These are phyloP conservation scores for Ceratobasidium papillatum DNA, from an alignment of 1,284 basidiomycete species.

Conservation along the genomic window DNA sequence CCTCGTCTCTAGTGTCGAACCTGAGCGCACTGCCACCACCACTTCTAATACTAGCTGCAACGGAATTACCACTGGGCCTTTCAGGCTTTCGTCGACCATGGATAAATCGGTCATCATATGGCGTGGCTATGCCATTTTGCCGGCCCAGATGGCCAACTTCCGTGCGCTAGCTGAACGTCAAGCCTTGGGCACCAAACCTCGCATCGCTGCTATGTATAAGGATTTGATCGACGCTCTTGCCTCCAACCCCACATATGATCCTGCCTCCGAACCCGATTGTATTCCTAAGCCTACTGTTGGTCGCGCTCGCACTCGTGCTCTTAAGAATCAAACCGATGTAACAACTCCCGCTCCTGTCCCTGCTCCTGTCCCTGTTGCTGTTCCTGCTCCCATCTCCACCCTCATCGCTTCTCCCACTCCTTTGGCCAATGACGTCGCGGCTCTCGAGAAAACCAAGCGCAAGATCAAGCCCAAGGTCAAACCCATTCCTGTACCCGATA, in stretches of 20 bases:
- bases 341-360: not conserved
- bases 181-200: not conserved
- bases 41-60: too few species aligned
- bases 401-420: not conserved
- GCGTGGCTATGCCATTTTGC: not conserved
- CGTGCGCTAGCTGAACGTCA: not conserved
- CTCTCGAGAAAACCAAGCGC: not conserved
- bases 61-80: not conserved
- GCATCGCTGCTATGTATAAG: not conserved
- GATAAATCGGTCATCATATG: not conserved
- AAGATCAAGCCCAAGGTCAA: not conserved
- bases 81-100: not conserved
- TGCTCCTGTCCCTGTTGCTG: not conserved
- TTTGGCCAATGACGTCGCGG: not conserved
- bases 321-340: too few species aligned
- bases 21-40: too few species aligned
- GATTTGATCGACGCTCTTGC: not conserved
- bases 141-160: not conserved
- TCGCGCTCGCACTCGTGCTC: not conserved
- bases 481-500: not conserved
- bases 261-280: not conserved
- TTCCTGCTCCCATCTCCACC: too few species aligned
- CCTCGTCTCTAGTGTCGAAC: too few species aligned
- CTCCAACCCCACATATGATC: not conserved
- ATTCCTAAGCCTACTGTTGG: not conserved